Evolutionary conservation across 768 basidiomycete species (phyloP).

Genomic region (Chiua virens): DNA sequence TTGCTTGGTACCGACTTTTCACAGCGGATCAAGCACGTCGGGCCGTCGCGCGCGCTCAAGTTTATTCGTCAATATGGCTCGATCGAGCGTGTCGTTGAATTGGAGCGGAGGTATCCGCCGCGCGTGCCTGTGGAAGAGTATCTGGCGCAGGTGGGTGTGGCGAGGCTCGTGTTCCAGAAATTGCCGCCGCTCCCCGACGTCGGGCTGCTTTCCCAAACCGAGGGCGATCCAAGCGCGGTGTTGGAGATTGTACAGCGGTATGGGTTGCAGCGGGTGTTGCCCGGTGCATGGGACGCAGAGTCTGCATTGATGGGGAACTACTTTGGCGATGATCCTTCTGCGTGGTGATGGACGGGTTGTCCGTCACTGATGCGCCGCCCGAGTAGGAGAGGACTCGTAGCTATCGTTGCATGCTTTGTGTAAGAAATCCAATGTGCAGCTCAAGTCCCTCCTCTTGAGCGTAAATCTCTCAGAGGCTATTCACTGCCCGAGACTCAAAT

Average conservation of each 20-base stretch:
- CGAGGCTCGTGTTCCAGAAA: conserved; percentile 62
- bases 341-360: conserved; percentile 5
- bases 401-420: too few species aligned
- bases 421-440: too few species aligned
- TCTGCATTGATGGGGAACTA: conserved; percentile 59
- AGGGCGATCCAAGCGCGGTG: conserved; percentile 44
- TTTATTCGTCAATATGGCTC: conserved; percentile 68
- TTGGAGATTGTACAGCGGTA: conserved; percentile 49
- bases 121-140: conserved; percentile 51
- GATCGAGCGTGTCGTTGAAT: conserved; percentile 68
- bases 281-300: conserved; percentile 43
- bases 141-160: conserved; percentile 60
- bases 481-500: too few species aligned
- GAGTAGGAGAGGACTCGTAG: not conserved
- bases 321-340: conserved; percentile 61
- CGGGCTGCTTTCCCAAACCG: conserved; percentile 32
- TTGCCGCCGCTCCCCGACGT: conserved; percentile 61
- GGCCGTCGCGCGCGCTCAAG: conserved; percentile 74
- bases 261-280: conserved; percentile 43
- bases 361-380: not conserved
- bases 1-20: conserved; percentile 92
- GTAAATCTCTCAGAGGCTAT: too few species aligned
- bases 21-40: conserved; percentile 78
- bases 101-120: conserved; percentile 51
- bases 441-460: too few species aligned